Percentiles rank a stretch among this genome's conserved stretches.
phyloP scores from a whole-genome alignment of 441 rosid species.

The Capsella rubella region DNA sequence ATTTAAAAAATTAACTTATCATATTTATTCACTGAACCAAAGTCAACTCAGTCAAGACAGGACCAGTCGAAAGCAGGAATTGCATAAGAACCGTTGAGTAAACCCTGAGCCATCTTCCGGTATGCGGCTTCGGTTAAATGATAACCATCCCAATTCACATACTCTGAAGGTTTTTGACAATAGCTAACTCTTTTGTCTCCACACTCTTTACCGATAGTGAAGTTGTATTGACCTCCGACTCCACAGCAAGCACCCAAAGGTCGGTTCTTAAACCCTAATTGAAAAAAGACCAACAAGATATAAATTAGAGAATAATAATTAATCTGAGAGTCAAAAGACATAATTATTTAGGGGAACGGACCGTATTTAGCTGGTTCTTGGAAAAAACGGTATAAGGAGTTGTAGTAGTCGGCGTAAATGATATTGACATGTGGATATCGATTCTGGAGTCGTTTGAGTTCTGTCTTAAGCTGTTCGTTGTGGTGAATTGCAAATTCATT shows the following conservation, averaged over 20 bases:
- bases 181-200: conserved; percentile 26
- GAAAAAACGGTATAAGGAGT: conserved; percentile 21
- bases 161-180: conserved; percentile 36
- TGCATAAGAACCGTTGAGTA: conserved; percentile 31
- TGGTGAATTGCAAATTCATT: conserved; percentile 49
- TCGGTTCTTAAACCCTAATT: conserved; percentile 35
- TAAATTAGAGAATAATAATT: neutral
- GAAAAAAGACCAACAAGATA: neutral
- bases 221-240: conserved; percentile 40
- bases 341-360: neutral
- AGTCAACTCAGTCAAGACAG: conserved; percentile 28
- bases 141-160: conserved; percentile 42
- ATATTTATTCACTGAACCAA: neutral
- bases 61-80: conserved; percentile 37
- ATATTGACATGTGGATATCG: conserved; percentile 33
- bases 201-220: conserved; percentile 24
- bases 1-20: too few species aligned
- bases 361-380: conserved; percentile 31
- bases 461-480: conserved; percentile 43
- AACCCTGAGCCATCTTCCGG: conserved; percentile 15
- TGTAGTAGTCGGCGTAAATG: conserved; percentile 33
- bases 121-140: conserved; percentile 39
- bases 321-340: neutral
- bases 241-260: conserved; percentile 44
- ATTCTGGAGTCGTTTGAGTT: conserved; percentile 32